These are phyloP conservation scores for Meyerozyma athensensis DNA, from an alignment of 1,139 yeast genomes.

Conservation along the genomic window DNA sequence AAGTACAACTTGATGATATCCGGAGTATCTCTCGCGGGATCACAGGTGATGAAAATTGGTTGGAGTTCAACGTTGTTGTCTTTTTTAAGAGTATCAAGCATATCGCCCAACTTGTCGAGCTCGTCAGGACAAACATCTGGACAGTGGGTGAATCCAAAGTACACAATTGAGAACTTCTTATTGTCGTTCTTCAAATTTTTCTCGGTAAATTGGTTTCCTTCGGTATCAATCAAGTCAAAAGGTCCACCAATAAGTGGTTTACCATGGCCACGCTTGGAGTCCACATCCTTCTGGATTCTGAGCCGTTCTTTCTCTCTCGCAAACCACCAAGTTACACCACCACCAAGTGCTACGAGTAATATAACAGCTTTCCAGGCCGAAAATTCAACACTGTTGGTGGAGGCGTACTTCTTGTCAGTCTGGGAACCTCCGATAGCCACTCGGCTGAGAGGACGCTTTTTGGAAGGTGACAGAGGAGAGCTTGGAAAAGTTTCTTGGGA, in stretches of 20 bases:
- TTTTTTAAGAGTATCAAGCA: constrained; percentile 59
- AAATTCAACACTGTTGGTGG: constrained; percentile 51
- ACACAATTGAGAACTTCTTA: constrained; percentile 66
- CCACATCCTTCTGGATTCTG: constrained; percentile 71
- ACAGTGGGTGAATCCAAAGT: constrained; percentile 95
- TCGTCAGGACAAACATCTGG: constrained; percentile 99
- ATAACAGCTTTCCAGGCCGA: constrained; percentile 86
- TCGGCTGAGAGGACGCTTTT: constrained; percentile 39
- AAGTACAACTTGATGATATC: constrained; percentile 74
- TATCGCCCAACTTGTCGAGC: constrained; percentile 80
- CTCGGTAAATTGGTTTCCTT: constrained; percentile 72
- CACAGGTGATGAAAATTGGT: constrained; percentile 92
- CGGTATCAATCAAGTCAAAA: constrained; percentile 63
- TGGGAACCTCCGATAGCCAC: constrained; percentile 43
- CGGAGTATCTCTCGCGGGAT: constrained; percentile 90
- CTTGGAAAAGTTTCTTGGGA: neutral
- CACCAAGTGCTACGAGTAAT: constrained; percentile 63
- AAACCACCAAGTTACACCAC: constrained; percentile 65
- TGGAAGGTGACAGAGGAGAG: no score
- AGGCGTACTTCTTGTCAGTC: constrained; percentile 25
- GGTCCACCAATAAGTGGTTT: constrained; percentile 93
- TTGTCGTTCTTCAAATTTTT: constrained; percentile 60
- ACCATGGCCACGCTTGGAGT: constrained; percentile 81
- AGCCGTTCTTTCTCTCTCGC: constrained; percentile 68
- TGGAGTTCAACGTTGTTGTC: constrained; percentile 57